Evolutionary conservation across 352 stramenopile genomes (phyloP), one percentile per base, ranked within the genome.

Genomic region (Globisporangium polare): DNA sequence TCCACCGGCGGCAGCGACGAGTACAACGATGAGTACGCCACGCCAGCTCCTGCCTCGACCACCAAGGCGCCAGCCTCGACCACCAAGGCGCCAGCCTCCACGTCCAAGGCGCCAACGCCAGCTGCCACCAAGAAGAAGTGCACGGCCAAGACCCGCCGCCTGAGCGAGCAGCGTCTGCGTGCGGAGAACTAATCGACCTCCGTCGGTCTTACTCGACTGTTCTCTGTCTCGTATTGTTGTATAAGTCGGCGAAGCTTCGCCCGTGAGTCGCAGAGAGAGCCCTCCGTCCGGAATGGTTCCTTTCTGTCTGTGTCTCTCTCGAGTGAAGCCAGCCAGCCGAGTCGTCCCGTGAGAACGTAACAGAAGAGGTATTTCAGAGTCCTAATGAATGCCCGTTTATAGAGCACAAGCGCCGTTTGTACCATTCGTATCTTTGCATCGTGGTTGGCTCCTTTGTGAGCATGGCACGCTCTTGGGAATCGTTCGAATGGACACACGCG

Each of bases 21-120:
- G 60, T 47, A 66, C 39, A 26, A 59, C 26, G 37, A 60, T 12
- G 59, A 65, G 42, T 65, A 65, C 59, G 46, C 46, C 12, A 58
- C 60, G 18, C 60, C 60, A 39, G 51, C 24, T 1, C 27, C 52
- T 17, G 49, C 59, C 22, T 49, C 57, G 39, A 50, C 29, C 29
- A 47, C 50, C 15, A 60, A 35, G 18, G 50, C 24, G 4, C 27
- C 52, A 10, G 49, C 59, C 22, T 49, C 57, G 39, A 50, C 29
- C 29, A 47, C 50, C 15, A 60, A 35, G 18, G 50, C 22, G 2
- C 26, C 51, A 8, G 47, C 58, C 5, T 33, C 56, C 15, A 57
- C 39, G 5, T 37, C 59, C 20, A 60, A 18, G 35, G 26, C 33
- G 35, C 33, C 52, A 43, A 47, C 52, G 35, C 52, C 52, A 17